Percentiles rank a stretch among this genome's conserved stretches.
Conservation (phyloP, 192 early-diverging fungal species). For the Coemansia sp. region DNA sequence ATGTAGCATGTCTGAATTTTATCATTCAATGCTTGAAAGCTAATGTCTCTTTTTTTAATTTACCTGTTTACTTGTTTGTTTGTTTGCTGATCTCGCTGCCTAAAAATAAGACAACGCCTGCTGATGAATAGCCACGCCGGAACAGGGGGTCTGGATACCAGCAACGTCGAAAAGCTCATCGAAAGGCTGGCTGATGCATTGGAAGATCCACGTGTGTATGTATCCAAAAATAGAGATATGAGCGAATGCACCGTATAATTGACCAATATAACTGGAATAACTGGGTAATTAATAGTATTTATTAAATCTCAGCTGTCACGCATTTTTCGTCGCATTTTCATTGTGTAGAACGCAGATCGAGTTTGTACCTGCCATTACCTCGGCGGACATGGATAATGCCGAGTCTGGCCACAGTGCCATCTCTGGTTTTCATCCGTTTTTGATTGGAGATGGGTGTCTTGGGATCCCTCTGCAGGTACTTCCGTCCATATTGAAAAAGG, state of each 20-base stretch:
- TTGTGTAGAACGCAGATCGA: conserved; percentile 25
- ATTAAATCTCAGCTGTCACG: not conserved
- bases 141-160: not conserved
- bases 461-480: conserved; percentile 27
- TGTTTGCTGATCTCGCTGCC: not conserved
- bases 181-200: conserved; percentile 23
- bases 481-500: conserved; percentile 16
- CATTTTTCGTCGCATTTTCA: not conserved
- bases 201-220: conserved; percentile 28
- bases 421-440: conserved; percentile 20
- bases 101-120: not conserved
- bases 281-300: not conserved
- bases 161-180: conserved; percentile 3
- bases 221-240: conserved; percentile 5
- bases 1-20: too few species aligned
- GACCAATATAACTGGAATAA: not conserved
- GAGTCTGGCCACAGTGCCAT: not conserved
- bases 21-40: too few species aligned
- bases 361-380: conserved; percentile 5
- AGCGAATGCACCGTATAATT: not conserved
- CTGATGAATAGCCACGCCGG: not conserved
- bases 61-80: not conserved
- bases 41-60: not conserved
- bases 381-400: too few species aligned
- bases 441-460: conserved; percentile 22